Evolutionary conservation across 1,284 basidiomycete species (phyloP).

Genomic region (Moesziomyces globuligerus): DNA sequence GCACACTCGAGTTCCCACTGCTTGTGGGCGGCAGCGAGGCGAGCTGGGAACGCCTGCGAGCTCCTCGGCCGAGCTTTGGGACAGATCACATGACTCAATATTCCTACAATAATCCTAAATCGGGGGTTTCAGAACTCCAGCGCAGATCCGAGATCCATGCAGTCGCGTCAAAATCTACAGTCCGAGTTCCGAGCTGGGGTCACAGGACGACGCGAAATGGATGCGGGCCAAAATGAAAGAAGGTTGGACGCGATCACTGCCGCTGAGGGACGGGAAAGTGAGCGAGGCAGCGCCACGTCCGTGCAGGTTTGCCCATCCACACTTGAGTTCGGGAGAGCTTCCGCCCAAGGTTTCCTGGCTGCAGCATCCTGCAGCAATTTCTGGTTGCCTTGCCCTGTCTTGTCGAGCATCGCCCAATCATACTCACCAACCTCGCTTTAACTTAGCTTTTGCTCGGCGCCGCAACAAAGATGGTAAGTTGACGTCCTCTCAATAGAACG

Average conservation of each 20-base stretch:
- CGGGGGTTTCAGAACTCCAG: neutral
- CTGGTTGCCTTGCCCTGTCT: neutral
- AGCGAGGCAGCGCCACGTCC: conserved; percentile 3
- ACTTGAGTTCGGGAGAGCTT: neutral
- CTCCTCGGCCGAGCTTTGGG: conserved; percentile 10
- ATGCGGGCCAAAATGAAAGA: neutral
- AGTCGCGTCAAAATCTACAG: neutral
- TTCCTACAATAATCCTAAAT: neutral
- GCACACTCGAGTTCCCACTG: too few species aligned
- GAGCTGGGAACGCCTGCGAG: too few species aligned
- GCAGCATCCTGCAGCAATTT: conserved; percentile 18
- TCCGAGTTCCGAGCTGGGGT: conserved; percentile 5
- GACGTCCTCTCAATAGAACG: neutral
- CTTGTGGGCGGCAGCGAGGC: too few species aligned
- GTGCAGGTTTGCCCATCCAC: conserved; percentile 3
- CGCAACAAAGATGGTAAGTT: neutral
- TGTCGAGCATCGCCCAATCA: neutral
- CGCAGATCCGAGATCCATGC: neutral
- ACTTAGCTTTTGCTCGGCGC: neutral
- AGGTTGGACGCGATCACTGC: conserved; percentile 3
- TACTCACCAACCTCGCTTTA: neutral
- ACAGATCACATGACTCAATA: neutral
- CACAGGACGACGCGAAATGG: neutral
- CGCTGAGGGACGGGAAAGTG: neutral
- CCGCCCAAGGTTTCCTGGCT: conserved; percentile 13